Evolutionary conservation across 177 flowering plant genomes (phyloP).

Genomic region (Vitis hybrid): DNA sequence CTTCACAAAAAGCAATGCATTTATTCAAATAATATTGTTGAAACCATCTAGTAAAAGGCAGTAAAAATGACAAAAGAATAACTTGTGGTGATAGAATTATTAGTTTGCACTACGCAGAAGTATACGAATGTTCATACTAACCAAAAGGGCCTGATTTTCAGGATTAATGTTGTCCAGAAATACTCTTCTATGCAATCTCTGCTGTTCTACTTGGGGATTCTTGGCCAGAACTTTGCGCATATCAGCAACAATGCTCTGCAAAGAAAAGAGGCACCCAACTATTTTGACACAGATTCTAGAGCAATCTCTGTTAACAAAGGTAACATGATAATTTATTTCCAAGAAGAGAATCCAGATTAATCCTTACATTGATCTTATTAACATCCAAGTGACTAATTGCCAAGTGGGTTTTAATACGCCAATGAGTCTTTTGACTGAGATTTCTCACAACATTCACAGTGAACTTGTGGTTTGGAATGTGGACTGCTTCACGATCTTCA

Average conservation of each 20-base stretch:
- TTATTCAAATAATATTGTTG: too few relatives aligned
- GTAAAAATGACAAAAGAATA: too few relatives aligned
- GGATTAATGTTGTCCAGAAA: conserved; percentile 75
- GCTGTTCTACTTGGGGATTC: conserved; percentile 95
- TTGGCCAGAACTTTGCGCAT: conserved; percentile 98
- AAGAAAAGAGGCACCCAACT: conserved; percentile 3
- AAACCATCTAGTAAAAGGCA: too few relatives aligned
- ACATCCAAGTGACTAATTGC: conserved; percentile 95
- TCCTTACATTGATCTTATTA: conserved; percentile 73
- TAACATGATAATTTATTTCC: too few relatives aligned
- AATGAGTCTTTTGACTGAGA: conserved; percentile 91
- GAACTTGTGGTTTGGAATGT: conserved; percentile 94
- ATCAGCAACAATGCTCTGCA: conserved; percentile 89
- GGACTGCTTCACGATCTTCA: conserved; percentile 95
- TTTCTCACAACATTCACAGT: conserved; percentile 91
- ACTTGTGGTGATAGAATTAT: too few relatives aligned
- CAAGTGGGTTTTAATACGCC: conserved; percentile 91
- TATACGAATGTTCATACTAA: conserved; percentile 9
- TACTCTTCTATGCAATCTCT: conserved; percentile 86
- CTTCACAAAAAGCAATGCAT: too few relatives aligned
- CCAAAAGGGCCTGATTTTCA: conserved; percentile 90
- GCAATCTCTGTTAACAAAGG: too few relatives aligned
- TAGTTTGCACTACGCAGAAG: too few relatives aligned
- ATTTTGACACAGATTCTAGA: too few relatives aligned
- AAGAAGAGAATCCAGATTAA: too few relatives aligned